Percentiles rank a stretch among this genome's conserved stretches.
phyloP scores from a whole-genome alignment of 2,329 filamentous ascomycete genomes.

The Penicillium sp. region DNA sequence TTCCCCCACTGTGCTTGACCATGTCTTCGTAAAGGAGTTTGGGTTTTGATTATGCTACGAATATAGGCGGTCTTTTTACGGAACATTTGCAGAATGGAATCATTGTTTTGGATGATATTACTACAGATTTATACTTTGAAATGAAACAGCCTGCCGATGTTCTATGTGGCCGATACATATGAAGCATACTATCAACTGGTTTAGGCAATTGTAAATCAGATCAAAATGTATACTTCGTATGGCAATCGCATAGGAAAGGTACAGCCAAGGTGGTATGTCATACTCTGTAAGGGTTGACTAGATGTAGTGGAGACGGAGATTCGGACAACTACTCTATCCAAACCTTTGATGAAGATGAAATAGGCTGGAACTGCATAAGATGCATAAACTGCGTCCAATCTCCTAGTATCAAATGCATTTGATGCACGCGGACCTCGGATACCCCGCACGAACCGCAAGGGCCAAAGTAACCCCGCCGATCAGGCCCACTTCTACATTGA shows the following conservation, averaged over 20 bases:
- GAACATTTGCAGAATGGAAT: neutral
- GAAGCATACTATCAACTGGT: too few species aligned
- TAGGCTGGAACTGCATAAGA: neutral
- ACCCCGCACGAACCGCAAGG: constrained; percentile 21
- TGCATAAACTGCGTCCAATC: neutral
- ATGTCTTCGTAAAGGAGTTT: neutral
- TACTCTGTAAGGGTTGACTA: too few species aligned
- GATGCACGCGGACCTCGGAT: constrained; percentile 23
- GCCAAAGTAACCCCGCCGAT: neutral
- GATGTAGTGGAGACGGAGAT: too few species aligned
- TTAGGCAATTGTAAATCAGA: too few species aligned
- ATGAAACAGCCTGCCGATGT: neutral
- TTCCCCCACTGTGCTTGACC: neutral
- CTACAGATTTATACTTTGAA: neutral
- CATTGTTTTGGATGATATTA: neutral
- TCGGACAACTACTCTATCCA: too few species aligned
- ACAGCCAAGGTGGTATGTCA: too few species aligned
- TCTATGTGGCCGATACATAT: too few species aligned
- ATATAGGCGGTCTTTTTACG: neutral
- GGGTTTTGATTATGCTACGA: neutral
- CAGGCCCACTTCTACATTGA: neutral
- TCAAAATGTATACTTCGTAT: too few species aligned
- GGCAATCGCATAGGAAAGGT: too few species aligned
- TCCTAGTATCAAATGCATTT: neutral
- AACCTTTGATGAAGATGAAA: neutral